Evolutionary conservation across 164 flowering plant genomes (phyloP).

Genomic region (Amborella trichopoda): DNA sequence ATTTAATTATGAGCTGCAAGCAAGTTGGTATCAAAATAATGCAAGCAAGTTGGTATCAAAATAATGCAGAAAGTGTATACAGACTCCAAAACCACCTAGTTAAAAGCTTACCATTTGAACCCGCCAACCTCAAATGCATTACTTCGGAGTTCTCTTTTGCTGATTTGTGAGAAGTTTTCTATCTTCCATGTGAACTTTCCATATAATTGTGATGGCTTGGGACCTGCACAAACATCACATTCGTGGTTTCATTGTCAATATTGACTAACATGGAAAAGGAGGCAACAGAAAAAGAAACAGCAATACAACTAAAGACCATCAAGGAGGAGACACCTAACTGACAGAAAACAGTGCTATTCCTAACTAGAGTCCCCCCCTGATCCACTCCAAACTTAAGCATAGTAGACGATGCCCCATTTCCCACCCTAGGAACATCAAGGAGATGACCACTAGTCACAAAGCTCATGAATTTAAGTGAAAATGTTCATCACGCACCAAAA

Average conservation of each 20-base stretch:
- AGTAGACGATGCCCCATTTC: no score
- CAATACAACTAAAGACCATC: no score
- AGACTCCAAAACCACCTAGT: constrained; percentile 1
- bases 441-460: no score
- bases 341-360: no score
- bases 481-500: no score
- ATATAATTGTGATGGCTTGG: constrained; percentile 64
- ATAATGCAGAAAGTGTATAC: constrained; percentile 2
- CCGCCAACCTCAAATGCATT: constrained; percentile 79
- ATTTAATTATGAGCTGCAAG: background rate
- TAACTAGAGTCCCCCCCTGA: no score
- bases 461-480: no score
- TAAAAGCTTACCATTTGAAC: constrained; percentile 52
- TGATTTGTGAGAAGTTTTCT: constrained; percentile 65
- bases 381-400: no score
- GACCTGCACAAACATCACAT: constrained; percentile 30
- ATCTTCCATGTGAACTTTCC: constrained; percentile 85
- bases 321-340: no score
- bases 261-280: background rate
- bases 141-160: constrained; percentile 81
- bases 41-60: background rate
- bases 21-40: background rate
- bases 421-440: no score
- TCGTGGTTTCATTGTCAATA: background rate
- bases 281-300: background rate